phyloP scores from a whole-genome alignment of 257 asterid species.

The Coffea eugenioides region DNA sequence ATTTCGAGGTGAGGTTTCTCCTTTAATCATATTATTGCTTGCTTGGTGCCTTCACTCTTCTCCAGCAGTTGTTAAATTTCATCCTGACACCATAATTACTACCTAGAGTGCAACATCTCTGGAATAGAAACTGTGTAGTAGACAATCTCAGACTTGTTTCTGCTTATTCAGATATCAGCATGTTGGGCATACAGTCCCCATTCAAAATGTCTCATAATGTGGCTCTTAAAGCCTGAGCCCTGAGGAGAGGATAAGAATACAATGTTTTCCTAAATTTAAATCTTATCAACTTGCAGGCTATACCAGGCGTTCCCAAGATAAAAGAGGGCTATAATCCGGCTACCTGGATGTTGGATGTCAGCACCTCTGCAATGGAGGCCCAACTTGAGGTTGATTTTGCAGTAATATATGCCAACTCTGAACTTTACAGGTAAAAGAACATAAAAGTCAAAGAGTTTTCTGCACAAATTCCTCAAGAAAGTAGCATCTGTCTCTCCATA shows the following conservation, averaged over 20 bases:
- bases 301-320: conserved; percentile 65
- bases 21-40: neutral
- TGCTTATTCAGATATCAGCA: no score
- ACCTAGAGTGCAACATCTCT: no score
- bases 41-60: neutral
- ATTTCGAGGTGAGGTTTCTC: conserved; percentile 55
- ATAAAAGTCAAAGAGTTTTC: no score
- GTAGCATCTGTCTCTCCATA: neutral
- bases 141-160: no score
- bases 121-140: neutral
- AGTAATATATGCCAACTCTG: conserved; percentile 58
- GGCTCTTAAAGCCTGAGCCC: no score
- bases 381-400: conserved; percentile 73
- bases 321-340: conserved; percentile 80
- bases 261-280: neutral
- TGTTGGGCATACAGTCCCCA: no score
- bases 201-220: no score
- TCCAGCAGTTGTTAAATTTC: no score
- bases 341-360: conserved; percentile 89
- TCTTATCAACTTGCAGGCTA: conserved; percentile 36
- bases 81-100: no score
- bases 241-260: no score
- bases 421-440: conserved; percentile 46
- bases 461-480: neutral
- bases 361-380: conserved; percentile 50